These are phyloP conservation scores for Colletotrichum tofieldiae DNA, from an alignment of 2,329 filamentous ascomycete species.

Conservation along the genomic window DNA sequence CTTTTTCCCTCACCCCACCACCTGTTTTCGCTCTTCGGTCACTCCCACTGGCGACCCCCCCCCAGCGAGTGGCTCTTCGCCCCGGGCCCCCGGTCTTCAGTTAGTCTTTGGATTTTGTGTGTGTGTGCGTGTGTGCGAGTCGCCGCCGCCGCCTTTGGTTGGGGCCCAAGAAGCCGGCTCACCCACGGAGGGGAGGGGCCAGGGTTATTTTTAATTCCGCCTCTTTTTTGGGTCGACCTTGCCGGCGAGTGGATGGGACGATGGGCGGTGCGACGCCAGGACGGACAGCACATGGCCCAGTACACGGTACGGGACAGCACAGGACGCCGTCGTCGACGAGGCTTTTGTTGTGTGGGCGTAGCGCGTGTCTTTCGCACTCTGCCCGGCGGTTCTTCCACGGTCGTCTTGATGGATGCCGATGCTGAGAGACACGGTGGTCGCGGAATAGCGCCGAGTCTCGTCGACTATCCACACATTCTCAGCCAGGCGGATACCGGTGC, in stretches of 20 bases:
- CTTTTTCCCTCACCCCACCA: slow-evolving; percentile 11
- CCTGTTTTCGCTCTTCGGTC: slow-evolving; percentile 8
- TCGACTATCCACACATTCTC: neutral
- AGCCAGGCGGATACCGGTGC: slow-evolving; percentile 2
- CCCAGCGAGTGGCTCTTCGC: slow-evolving; percentile 14
- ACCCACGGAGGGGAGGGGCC: slow-evolving; percentile 35
- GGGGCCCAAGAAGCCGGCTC: slow-evolving; percentile 43
- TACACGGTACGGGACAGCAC: slow-evolving; percentile 1
- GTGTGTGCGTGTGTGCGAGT: neutral
- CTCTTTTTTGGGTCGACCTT: slow-evolving; percentile 22
- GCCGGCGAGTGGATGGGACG: slow-evolving; percentile 21
- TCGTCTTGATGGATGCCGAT: neutral
- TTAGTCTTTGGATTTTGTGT: slow-evolving; percentile 18
- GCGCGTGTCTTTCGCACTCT: slow-evolving; percentile 1
- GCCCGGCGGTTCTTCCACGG: neutral
- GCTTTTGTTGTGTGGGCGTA: neutral
- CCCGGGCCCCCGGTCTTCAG: slow-evolving; percentile 16
- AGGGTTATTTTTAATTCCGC: slow-evolving; percentile 38
- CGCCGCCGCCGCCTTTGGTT: slow-evolving; percentile 28
- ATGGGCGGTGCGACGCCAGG: slow-evolving; percentile 7
- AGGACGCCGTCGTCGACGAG: neutral
- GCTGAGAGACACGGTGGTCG: neutral
- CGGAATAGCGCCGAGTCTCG: slow-evolving; percentile 12
- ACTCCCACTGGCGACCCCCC: neutral
- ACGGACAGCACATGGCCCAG: neutral